These are phyloP conservation scores for Decorospora gaudefroyi DNA, from an alignment of 2,329 filamentous ascomycete species.

Conservation along the genomic window DNA sequence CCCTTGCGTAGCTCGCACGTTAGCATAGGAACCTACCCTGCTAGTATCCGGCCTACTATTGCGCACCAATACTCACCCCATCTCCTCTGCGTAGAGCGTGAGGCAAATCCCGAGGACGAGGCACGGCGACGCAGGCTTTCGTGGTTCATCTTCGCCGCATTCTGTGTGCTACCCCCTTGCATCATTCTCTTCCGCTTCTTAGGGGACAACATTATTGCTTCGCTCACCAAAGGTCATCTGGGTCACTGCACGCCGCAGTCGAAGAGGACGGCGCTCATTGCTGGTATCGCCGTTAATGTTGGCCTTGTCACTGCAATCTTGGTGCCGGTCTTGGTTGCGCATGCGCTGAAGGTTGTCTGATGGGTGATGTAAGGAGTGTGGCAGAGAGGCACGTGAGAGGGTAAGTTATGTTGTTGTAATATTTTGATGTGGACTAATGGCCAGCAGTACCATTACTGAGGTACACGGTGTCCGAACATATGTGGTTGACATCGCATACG, in stretches of 20 bases:
- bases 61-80: constrained; percentile 37
- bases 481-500: neutral
- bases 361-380: no score
- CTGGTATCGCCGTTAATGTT: constrained; percentile 39
- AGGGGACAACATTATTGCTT: constrained; percentile 40
- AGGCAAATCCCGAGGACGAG: constrained; percentile 30
- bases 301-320: constrained; percentile 28
- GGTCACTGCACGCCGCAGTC: constrained; percentile 34
- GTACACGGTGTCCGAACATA: neutral
- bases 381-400: neutral
- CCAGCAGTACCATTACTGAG: neutral
- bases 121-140: constrained; percentile 36
- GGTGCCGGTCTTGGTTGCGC: constrained; percentile 32
- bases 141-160: constrained; percentile 41
- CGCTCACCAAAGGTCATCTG: constrained; percentile 38
- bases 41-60: constrained; percentile 13
- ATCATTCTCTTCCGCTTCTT: constrained; percentile 45
- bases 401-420: neutral
- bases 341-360: constrained; percentile 28
- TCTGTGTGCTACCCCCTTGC: constrained; percentile 43
- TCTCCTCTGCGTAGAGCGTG: constrained; percentile 37
- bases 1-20: constrained; percentile 27
- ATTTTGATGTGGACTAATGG: neutral
- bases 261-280: constrained; percentile 41
- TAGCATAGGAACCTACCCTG: constrained; percentile 21